These are phyloP conservation scores for Phlyctochytrium bullatum DNA, from an alignment of 192 early-diverging fungal species.

Conservation along the genomic window DNA sequence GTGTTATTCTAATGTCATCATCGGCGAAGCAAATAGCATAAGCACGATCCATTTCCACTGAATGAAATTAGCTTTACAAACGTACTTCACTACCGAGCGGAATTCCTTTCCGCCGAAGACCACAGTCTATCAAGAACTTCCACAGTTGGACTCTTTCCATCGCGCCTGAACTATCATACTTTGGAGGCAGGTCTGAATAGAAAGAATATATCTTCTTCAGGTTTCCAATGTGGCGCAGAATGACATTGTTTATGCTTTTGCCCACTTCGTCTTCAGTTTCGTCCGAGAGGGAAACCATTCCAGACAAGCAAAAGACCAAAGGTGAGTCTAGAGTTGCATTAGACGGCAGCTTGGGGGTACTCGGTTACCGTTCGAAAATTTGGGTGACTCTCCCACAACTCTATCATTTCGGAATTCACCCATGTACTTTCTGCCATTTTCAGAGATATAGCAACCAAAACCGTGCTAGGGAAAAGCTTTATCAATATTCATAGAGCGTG, in stretches of 20 bases:
- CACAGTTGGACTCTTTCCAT: slow-evolving; percentile 40
- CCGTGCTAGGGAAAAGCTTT: slow-evolving; percentile 32
- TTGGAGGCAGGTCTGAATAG: slow-evolving; percentile 23
- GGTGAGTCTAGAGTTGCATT: slow-evolving; percentile 44
- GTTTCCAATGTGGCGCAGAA: slow-evolving; percentile 41
- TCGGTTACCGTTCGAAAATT: slow-evolving; percentile 43
- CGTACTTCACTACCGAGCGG: slow-evolving; percentile 25
- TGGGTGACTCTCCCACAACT: slow-evolving; percentile 14
- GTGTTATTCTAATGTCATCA: slow-evolving; percentile 15
- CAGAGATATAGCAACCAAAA: slow-evolving; percentile 37
- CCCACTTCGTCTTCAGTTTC: slow-evolving; percentile 20
- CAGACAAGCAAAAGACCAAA: slow-evolving; percentile 34
- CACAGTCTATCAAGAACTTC: slow-evolving; percentile 37
- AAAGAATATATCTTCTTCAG: slow-evolving; percentile 39
- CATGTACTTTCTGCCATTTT: slow-evolving; percentile 47
- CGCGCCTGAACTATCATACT: slow-evolving; percentile 4
- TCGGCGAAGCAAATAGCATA: slow-evolving; percentile 34
- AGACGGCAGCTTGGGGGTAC: neutral
- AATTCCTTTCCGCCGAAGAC: slow-evolving; percentile 21
- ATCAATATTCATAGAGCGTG: neutral
- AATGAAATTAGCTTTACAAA: neutral
- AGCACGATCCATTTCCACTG: slow-evolving; percentile 41
- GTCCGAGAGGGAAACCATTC: slow-evolving; percentile 12
- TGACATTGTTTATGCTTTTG: slow-evolving; percentile 38
- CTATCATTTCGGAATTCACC: slow-evolving; percentile 48